Percentiles rank a stretch among this genome's conserved stretches.
Conservation (phyloP, 371 early-diverging fungal genomes). For the Zopfochytrium polystomum region DNA sequence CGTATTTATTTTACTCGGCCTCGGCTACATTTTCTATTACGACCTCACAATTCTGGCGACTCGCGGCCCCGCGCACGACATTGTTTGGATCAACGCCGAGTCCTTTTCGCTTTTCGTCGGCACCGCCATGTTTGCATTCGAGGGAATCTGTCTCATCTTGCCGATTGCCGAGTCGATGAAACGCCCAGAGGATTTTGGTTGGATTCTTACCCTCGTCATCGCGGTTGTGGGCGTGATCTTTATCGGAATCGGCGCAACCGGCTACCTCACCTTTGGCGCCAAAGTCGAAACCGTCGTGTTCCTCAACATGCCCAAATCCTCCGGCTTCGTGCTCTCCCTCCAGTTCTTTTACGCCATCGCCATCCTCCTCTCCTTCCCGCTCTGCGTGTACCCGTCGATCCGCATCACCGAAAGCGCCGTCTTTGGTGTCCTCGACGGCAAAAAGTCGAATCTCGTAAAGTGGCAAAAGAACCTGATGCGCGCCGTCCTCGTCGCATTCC, state of each 20-base stretch:
- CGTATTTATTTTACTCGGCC: conserved; percentile 77
- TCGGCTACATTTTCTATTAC: conserved; percentile 77
- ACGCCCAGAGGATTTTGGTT: conserved; percentile 72
- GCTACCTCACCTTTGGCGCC: conserved; percentile 81
- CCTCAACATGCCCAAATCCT: conserved; percentile 71
- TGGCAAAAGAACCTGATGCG: conserved; percentile 86
- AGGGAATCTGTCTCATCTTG: conserved; percentile 83
- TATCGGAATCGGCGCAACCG: conserved; percentile 71
- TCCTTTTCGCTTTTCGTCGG: conserved; percentile 82
- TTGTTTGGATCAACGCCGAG: conserved; percentile 62
- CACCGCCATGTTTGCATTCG: conserved; percentile 90
- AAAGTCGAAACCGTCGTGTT: conserved; percentile 80
- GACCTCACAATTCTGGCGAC: conserved; percentile 64
- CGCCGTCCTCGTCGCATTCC: conserved; percentile 58
- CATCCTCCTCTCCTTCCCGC: conserved; percentile 80
- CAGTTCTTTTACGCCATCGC: conserved; percentile 85
- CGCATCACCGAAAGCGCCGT: conserved; percentile 73
- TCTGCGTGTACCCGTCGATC: conserved; percentile 83
- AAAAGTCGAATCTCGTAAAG: conserved; percentile 56
- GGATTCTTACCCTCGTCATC: conserved; percentile 70
- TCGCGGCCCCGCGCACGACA: conserved; percentile 55
- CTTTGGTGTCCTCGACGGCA: conserved; percentile 42
- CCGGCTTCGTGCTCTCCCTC: conserved; percentile 56
- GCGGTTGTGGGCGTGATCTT: conserved; percentile 65
- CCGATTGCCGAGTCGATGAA: conserved; percentile 87